These are phyloP conservation scores for Peronospora farinosa DNA, from an alignment of 352 stramenopile species.

Conservation along the genomic window DNA sequence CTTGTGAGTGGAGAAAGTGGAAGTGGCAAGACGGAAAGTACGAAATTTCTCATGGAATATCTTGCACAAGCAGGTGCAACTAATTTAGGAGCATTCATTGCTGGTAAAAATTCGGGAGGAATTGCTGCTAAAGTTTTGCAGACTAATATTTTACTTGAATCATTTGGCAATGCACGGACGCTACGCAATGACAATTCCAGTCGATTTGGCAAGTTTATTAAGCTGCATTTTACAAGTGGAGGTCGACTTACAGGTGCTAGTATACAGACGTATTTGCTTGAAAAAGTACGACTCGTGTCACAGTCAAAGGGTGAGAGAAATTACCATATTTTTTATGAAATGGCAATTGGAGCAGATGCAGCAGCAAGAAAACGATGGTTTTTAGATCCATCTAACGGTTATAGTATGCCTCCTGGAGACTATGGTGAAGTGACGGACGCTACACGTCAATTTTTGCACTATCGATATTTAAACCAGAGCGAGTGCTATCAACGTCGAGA, in stretches of 20 bases:
- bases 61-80: slow-evolving; percentile 72
- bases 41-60: slow-evolving; percentile 87
- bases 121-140: slow-evolving; percentile 87
- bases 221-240: slow-evolving; percentile 77
- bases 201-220: slow-evolving; percentile 90
- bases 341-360: slow-evolving; percentile 53
- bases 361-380: slow-evolving; percentile 50
- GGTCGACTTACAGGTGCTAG: slow-evolving; percentile 73
- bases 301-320: slow-evolving; percentile 78
- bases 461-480: slow-evolving; percentile 83
- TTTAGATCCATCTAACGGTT: slow-evolving; percentile 45
- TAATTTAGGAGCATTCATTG: slow-evolving; percentile 46
- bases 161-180: slow-evolving; percentile 85
- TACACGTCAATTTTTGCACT: slow-evolving; percentile 58
- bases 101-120: slow-evolving; percentile 34
- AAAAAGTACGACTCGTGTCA: slow-evolving; percentile 89
- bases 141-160: slow-evolving; percentile 87
- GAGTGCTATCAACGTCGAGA: slow-evolving; percentile 77
- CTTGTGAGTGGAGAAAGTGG: slow-evolving; percentile 83
- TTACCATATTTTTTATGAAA: slow-evolving; percentile 87
- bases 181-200: slow-evolving; percentile 88
- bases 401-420: slow-evolving; percentile 37
- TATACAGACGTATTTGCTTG: slow-evolving; percentile 91
- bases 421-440: slow-evolving; percentile 35
- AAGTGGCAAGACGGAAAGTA: slow-evolving; percentile 86